phyloP scores from a whole-genome alignment of 2,329 filamentous ascomycete genomes.

The Apiospora pterosperma region DNA sequence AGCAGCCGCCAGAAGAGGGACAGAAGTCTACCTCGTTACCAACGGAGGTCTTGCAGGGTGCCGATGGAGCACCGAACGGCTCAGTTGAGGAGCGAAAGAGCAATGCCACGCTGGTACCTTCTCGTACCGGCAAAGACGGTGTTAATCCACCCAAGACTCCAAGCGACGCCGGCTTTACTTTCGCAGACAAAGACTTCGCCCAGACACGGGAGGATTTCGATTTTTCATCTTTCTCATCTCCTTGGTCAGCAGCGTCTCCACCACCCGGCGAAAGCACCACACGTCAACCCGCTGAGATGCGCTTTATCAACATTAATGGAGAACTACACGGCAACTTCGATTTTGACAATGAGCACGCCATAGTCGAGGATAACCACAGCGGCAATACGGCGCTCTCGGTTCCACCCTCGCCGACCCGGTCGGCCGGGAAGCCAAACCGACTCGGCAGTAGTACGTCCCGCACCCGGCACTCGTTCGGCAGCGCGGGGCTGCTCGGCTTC shows the following conservation, averaged over 20 bases:
- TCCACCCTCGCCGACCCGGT: not conserved
- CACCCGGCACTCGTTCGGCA: slow-evolving; percentile 21
- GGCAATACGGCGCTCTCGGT: not conserved
- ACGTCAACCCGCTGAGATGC: not conserved
- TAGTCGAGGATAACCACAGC: not conserved
- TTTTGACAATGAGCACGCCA: not conserved
- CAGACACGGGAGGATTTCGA: slow-evolving; percentile 12
- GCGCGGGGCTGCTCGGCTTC: slow-evolving; percentile 27
- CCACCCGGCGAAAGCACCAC: not conserved
- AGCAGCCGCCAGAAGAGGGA: not conserved
- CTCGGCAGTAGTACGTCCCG: slow-evolving; percentile 1
- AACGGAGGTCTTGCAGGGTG: not conserved
- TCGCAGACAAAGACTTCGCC: slow-evolving; percentile 4
- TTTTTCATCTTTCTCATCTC: slow-evolving; percentile 9
- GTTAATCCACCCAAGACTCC: not conserved
- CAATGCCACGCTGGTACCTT: not conserved
- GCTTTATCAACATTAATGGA: not conserved
- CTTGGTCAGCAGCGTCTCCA: slow-evolving; percentile 3
- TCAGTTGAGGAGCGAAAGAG: not conserved
- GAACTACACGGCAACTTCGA: not conserved
- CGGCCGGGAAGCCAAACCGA: not conserved
- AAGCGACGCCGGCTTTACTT: not conserved
- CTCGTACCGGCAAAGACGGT: not conserved
- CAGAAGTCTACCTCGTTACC: not conserved
- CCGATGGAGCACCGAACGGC: not conserved